Conservation (phyloP, 768 basidiomycete genomes). For the Mycena vitilis region DNA sequence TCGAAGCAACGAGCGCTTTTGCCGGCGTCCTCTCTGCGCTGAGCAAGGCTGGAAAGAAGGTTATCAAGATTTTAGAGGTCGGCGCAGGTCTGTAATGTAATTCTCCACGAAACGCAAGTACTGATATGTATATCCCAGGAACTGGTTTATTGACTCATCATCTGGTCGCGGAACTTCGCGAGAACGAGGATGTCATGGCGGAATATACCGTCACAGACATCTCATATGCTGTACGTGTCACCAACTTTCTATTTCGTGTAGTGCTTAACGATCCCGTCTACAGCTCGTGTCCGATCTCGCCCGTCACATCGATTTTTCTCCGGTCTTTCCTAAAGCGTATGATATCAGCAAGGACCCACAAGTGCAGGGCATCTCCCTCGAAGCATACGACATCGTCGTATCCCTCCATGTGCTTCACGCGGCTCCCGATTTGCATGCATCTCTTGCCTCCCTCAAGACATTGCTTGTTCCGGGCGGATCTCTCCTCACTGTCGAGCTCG, state of each 20-base stretch:
- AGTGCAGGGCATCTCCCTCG: background rate
- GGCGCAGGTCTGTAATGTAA: constrained; percentile 15
- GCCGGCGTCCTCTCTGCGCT: constrained; percentile 4
- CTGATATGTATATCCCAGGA: background rate
- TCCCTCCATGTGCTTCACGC: constrained; percentile 18
- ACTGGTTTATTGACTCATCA: constrained; percentile 19
- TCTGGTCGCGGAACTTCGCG: constrained; percentile 11
- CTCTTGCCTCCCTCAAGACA: background rate
- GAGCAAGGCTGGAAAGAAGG: background rate
- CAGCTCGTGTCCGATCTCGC: constrained; percentile 17
- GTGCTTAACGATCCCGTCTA: background rate
- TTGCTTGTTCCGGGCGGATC: constrained; percentile 24
- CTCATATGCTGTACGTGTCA: constrained; percentile 10
- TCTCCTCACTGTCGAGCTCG: constrained; percentile 7
- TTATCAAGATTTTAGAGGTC: constrained; percentile 15
- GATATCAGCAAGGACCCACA: constrained; percentile 14
- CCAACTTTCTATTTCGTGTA: background rate
- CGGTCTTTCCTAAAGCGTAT: constrained; percentile 9
- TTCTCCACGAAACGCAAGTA: background rate
- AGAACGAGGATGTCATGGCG: background rate
- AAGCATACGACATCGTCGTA: constrained; percentile 18
- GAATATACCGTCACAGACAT: constrained; percentile 28
- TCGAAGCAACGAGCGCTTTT: background rate
- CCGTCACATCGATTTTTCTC: background rate
- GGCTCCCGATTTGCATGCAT: background rate